Conservation (phyloP, 495 filamentous ascomycete genomes). For the Penicillium desertorum region DNA sequence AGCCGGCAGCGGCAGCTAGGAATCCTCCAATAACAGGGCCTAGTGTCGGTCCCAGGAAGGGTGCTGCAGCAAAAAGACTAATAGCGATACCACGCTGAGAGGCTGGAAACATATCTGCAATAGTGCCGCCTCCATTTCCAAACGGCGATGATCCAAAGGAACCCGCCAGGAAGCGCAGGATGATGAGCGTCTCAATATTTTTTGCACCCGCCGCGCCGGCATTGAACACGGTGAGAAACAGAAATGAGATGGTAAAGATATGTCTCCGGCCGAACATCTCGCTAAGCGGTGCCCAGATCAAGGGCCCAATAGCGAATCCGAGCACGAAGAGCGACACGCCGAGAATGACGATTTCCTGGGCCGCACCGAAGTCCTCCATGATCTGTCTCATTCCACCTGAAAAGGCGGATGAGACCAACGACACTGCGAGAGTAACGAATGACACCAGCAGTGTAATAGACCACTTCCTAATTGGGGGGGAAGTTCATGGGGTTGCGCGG, state of each 20-base stretch:
- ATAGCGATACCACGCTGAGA: constrained; percentile 63
- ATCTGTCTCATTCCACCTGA: constrained; percentile 66
- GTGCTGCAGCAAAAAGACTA: constrained; percentile 63
- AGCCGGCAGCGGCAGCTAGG: constrained; percentile 60
- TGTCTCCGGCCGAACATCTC: constrained; percentile 73
- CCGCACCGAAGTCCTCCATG: constrained; percentile 55
- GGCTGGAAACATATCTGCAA: constrained; percentile 71
- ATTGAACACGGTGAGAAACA: constrained; percentile 65
- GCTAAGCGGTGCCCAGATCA: constrained; percentile 65
- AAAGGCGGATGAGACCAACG: constrained; percentile 76
- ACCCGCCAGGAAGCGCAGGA: constrained; percentile 77
- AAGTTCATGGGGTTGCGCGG: constrained; percentile 72
- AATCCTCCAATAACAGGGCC: constrained; percentile 64
- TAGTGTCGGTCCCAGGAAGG: constrained; percentile 67
- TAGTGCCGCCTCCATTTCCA: constrained; percentile 71
- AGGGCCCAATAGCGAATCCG: constrained; percentile 62
- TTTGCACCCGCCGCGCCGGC: constrained; percentile 60
- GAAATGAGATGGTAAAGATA: constrained; percentile 63
- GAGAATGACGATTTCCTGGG: constrained; percentile 59
- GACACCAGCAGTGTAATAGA: constrained; percentile 63
- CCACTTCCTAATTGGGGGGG: constrained; percentile 63
- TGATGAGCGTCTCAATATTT: constrained; percentile 64
- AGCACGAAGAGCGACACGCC: constrained; percentile 76
- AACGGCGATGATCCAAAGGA: constrained; percentile 72
- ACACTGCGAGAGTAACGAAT: constrained; percentile 67